Evolutionary conservation across 1,284 basidiomycete genomes (phyloP).

Genomic region (Boletellus dicymbophilus): DNA sequence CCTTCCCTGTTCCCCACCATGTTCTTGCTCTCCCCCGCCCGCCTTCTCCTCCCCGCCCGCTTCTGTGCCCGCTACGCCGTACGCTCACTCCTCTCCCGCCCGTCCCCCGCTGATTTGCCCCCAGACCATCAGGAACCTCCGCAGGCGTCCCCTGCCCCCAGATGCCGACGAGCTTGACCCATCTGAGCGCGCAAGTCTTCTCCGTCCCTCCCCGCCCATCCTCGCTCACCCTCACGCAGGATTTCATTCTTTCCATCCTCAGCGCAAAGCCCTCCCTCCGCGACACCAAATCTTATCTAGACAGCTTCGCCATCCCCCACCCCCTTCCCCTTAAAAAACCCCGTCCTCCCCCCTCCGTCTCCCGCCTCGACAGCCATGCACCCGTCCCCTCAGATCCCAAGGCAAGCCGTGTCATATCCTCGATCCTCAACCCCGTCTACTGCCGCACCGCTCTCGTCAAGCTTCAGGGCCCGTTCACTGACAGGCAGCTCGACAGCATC

Average conservation of each 20-base stretch:
- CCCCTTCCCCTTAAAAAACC: constrained; percentile 26
- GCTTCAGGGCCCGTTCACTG: constrained; percentile 96
- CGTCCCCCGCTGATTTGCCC: constrained; percentile 10
- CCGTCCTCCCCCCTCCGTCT: constrained; percentile 22
- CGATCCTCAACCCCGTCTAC: constrained; percentile 84
- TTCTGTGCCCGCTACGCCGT: background rate
- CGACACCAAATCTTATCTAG: constrained; percentile 90
- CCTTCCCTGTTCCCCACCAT: too few species aligned
- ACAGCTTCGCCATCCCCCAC: constrained; percentile 74
- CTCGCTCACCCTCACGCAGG: constrained; percentile 50
- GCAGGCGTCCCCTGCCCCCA: constrained; percentile 32
- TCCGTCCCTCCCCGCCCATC: background rate
- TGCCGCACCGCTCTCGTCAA: constrained; percentile 93
- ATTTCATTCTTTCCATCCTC: constrained; percentile 95
- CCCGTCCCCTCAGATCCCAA: constrained; percentile 23
- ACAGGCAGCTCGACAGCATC: constrained; percentile 93
- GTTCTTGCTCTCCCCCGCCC: too few species aligned
- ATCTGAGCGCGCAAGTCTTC: constrained; percentile 49
- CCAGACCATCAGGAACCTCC: constrained; percentile 52
- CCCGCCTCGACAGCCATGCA: constrained; percentile 15
- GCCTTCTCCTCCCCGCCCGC: background rate
- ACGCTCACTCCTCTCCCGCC: background rate
- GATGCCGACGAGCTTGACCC: constrained; percentile 50
- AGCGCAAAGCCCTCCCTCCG: constrained; percentile 91
- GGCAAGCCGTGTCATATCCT: constrained; percentile 62